These are phyloP conservation scores for Grosmannia clavigera DNA, from an alignment of 2,329 filamentous ascomycete genomes.

Conservation along the genomic window DNA sequence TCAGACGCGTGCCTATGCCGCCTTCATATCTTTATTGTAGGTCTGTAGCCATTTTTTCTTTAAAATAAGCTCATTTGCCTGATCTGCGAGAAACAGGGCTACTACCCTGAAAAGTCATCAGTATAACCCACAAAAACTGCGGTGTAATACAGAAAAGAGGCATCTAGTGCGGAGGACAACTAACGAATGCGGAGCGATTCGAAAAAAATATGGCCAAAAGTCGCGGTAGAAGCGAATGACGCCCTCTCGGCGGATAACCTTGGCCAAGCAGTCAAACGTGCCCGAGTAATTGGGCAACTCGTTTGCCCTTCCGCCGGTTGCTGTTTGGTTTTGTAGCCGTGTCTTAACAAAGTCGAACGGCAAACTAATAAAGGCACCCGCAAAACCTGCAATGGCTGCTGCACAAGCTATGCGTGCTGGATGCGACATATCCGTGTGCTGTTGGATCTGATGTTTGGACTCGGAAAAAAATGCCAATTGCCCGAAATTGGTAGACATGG, in stretches of 20 bases:
- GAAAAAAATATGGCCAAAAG: conserved; percentile 89
- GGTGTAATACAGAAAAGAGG: conserved; percentile 15
- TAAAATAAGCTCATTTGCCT: conserved; percentile 14
- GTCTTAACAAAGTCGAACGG: conserved; percentile 99
- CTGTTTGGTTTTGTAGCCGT: conserved; percentile 72
- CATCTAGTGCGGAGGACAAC: conserved; percentile 25
- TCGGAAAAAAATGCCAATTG: conserved; percentile 96
- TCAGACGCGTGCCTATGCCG: neutral
- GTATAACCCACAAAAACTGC: neutral
- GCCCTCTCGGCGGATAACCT: conserved; percentile 81
- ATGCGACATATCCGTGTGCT: conserved; percentile 50
- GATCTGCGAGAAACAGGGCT: conserved; percentile 47
- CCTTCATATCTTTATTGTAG: neutral
- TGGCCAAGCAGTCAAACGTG: conserved; percentile 79
- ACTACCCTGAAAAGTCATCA: conserved; percentile 30
- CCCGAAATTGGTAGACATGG: conserved; percentile 96
- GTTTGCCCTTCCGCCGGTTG: conserved; percentile 54
- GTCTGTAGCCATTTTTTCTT: neutral
- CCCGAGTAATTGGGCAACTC: conserved; percentile 76
- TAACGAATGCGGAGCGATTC: conserved; percentile 94
- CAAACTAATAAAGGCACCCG: conserved; percentile 85
- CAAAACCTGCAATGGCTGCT: conserved; percentile 86
- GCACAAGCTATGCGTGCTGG: conserved; percentile 69
- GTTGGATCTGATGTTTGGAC: conserved; percentile 76
- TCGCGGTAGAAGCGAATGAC: conserved; percentile 86